Base-by-base conservation (phyloP, 2,329 filamentous ascomycete genomes). In the Chalaropsis ovoidea region DNA sequence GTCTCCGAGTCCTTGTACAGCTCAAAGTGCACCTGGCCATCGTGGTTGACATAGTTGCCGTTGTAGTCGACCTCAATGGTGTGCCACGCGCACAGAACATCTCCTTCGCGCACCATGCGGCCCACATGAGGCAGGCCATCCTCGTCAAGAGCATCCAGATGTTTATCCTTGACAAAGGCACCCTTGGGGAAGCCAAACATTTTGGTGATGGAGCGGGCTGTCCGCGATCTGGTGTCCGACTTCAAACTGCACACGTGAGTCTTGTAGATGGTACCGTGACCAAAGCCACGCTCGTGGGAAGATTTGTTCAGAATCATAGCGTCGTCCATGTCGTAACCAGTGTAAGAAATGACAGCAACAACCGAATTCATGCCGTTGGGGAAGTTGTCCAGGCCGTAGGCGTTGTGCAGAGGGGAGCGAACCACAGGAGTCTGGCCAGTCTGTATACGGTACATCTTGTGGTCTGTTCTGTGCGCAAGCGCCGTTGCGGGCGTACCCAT, bases 301-400 rank as follows among this genome's bases (percentile, higher is more conserved):
- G 91, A 96, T 75, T 97, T 97, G 80, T 97, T 97, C 74, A 99
- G 81, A 73, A 99, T 97, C 93, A 97, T 97, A 74, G 94, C 94
- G 77, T 99, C 94, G 81, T 99, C 94, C 94, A 99, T 99, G 81
- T 99, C 94, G 77, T 97, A 99, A 63, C 93, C 94, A 1, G 93
- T 97, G 76, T 99, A 99, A 0, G 93, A 96, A 69, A 99, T 96
- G 75, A 99, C 95, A 67, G 94, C 94, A 67, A 99, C 94, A 47
- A 97, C 86, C 8, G 91, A 90, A 72, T 99, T 99, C 72, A 86
- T 92, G 35, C 94, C 94, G 74, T 97, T 96, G 65, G 94, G 94
- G 75, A 96, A 99, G 76, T 97, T 97, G 78, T 99, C 94, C 68
- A 97, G 86, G 22, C 93, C 94, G 73, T 99, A 99, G 22, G 90